These are phyloP conservation scores for Epithemia pelagica DNA, from an alignment of 108 stramenopile genomes.

Conservation along the genomic window DNA sequence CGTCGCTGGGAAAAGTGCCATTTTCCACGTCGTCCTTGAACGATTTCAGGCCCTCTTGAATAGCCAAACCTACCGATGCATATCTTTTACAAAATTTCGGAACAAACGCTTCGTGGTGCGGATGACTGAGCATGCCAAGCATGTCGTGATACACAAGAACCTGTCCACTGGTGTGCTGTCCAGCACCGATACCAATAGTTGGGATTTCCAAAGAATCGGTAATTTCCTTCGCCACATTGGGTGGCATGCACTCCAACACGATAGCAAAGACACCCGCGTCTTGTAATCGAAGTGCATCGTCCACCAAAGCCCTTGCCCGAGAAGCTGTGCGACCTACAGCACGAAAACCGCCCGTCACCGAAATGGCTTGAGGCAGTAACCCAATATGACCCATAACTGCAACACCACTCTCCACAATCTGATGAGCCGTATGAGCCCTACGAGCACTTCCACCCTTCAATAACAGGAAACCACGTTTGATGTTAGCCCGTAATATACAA, in stretches of 20 bases:
- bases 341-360: slow-evolving; percentile 94
- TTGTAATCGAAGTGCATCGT: slow-evolving; percentile 91
- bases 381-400: slow-evolving; percentile 98
- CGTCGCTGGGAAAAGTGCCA: slow-evolving; percentile 82
- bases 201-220: slow-evolving; percentile 94
- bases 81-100: slow-evolving; percentile 97
- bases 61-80: slow-evolving; percentile 85
- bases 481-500: no score
- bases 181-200: slow-evolving; percentile 98
- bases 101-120: slow-evolving; percentile 94
- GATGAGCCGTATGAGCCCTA: slow-evolving; percentile 63
- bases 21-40: slow-evolving; percentile 92
- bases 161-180: slow-evolving; percentile 85
- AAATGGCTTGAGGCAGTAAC: slow-evolving; percentile 94
- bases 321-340: slow-evolving; percentile 95
- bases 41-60: slow-evolving; percentile 78
- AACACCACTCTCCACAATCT: slow-evolving; percentile 91
- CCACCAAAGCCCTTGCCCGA: slow-evolving; percentile 75
- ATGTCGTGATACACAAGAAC: slow-evolving; percentile 98
- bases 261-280: slow-evolving; percentile 93
- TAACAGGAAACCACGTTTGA: background rate
- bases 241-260: slow-evolving; percentile 96
- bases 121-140: slow-evolving; percentile 94
- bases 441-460: slow-evolving; percentile 56
- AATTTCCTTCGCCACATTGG: slow-evolving; percentile 85